phyloP scores from a whole-genome alignment of 441 rosid genomes.

The Heliophila coronopifolia region DNA sequence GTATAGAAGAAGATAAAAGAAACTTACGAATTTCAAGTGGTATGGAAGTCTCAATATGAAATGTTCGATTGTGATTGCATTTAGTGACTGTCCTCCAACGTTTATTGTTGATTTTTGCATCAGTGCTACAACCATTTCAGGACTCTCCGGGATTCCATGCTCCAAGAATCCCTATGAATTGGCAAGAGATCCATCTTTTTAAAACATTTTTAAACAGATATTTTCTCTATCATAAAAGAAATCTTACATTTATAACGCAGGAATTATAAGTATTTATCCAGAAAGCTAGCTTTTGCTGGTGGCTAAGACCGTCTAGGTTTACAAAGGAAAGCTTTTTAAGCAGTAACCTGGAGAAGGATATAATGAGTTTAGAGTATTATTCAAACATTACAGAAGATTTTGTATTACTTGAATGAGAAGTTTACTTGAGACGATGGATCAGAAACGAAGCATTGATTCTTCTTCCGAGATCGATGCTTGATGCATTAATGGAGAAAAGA shows the following conservation, averaged over 20 bases:
- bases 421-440: slow-evolving; percentile 65
- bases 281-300: slow-evolving; percentile 90
- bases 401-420: not conserved
- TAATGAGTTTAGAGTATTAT: not conserved
- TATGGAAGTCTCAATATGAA: slow-evolving; percentile 80
- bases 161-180: slow-evolving; percentile 53
- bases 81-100: slow-evolving; percentile 65
- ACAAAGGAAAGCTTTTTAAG: slow-evolving; percentile 69
- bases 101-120: slow-evolving; percentile 76
- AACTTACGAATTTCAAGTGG: slow-evolving; percentile 70
- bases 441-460: slow-evolving; percentile 43
- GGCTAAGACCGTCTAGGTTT: slow-evolving; percentile 57
- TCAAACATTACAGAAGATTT: not conserved
- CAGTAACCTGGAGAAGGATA: slow-evolving; percentile 42
- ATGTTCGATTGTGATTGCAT: slow-evolving; percentile 74
- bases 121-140: slow-evolving; percentile 61
- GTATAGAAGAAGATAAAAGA: not conserved
- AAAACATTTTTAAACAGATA: no score
- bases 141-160: slow-evolving; percentile 63
- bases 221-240: not conserved
- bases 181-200: not conserved
- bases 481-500: slow-evolving; percentile 43
- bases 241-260: slow-evolving; percentile 68
- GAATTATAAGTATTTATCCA: slow-evolving; percentile 86
- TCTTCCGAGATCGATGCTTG: slow-evolving; percentile 50